A percentile compares a stretch with the other conserved stretches of the same genome.
phyloP scores from a whole-genome alignment of 2,329 filamentous ascomycete genomes.

The Trichophyton benhamiae region DNA sequence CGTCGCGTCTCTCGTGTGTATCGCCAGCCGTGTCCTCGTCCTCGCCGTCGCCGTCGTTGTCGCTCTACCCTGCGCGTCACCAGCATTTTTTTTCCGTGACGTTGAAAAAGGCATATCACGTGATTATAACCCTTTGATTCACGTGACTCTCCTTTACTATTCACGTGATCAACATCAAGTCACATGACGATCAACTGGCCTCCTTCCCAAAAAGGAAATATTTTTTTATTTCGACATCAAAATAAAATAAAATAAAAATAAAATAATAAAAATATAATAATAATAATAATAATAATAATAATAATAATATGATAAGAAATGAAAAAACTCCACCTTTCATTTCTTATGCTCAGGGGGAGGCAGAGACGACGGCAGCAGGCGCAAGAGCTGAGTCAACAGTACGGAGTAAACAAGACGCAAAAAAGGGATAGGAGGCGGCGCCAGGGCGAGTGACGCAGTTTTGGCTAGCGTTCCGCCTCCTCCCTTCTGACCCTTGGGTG shows the following conservation, averaged over 20 bases:
- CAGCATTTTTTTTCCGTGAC: not conserved
- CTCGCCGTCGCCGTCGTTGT: not conserved
- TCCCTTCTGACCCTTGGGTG: too few relatives aligned
- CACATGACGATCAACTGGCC: not conserved
- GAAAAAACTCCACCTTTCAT: not conserved
- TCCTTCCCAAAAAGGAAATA: not conserved
- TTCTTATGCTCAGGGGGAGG: not conserved
- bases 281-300: not conserved
- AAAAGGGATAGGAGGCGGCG: too few relatives aligned
- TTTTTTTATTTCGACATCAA: not conserved
- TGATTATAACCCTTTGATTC: not conserved
- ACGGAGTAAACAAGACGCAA: not conserved
- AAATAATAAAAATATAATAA: not conserved
- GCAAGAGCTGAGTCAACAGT: too few relatives aligned
- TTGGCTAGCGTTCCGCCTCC: not conserved
- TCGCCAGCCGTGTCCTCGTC: not conserved
- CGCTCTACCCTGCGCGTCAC: not conserved
- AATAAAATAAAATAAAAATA: not conserved
- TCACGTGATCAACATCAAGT: not conserved
- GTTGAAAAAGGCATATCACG: not conserved
- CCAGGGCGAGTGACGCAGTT: too few relatives aligned
- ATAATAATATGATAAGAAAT: not conserved
- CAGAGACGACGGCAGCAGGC: not conserved
- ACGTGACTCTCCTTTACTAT: too few relatives aligned
- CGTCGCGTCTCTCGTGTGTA: not conserved